Evolutionary conservation across 2,329 filamentous ascomycete species (phyloP).

Genomic region (Cordyceps tenuipes): DNA sequence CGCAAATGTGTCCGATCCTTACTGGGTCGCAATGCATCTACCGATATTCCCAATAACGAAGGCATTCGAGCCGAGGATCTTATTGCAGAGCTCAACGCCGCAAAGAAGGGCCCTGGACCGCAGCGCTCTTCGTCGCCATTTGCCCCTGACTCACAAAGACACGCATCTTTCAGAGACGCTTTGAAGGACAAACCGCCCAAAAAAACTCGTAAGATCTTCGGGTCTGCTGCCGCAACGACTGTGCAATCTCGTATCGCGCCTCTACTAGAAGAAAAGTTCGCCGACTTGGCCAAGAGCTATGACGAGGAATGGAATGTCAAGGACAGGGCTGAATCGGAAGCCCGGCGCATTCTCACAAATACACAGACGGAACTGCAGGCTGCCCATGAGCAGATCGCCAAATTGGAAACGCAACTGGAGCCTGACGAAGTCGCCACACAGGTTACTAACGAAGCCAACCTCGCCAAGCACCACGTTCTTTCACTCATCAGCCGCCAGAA

Average conservation of each 20-base stretch:
- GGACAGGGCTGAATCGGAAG: constrained; percentile 59
- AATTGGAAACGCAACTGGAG: constrained; percentile 48
- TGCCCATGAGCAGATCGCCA: constrained; percentile 50
- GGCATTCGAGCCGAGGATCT: constrained; percentile 80
- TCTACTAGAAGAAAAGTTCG: constrained; percentile 63
- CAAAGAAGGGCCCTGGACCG: constrained; percentile 56
- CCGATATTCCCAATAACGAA: constrained; percentile 73
- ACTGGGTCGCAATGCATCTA: constrained; percentile 70
- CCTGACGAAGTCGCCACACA: constrained; percentile 45
- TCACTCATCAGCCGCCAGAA: constrained; percentile 44
- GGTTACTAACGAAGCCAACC: constrained; percentile 42
- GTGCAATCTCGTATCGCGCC: constrained; percentile 62
- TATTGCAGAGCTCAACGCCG: constrained; percentile 66
- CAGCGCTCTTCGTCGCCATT: constrained; percentile 70
- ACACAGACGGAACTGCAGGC: constrained; percentile 59
- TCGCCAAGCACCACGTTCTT: constrained; percentile 40
- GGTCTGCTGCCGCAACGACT: constrained; percentile 58
- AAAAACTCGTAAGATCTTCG: constrained; percentile 36
- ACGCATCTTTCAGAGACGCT: constrained; percentile 44
- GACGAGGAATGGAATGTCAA: constrained; percentile 71
- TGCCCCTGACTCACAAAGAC: constrained; percentile 52
- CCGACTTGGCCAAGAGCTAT: constrained; percentile 60
- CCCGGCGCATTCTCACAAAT: constrained; percentile 55
- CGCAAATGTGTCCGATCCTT: constrained; percentile 80
- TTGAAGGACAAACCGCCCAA: constrained; percentile 33